phyloP scores from a whole-genome alignment of 2,329 filamentous ascomycete species.

The Triangularia verruculosa region DNA sequence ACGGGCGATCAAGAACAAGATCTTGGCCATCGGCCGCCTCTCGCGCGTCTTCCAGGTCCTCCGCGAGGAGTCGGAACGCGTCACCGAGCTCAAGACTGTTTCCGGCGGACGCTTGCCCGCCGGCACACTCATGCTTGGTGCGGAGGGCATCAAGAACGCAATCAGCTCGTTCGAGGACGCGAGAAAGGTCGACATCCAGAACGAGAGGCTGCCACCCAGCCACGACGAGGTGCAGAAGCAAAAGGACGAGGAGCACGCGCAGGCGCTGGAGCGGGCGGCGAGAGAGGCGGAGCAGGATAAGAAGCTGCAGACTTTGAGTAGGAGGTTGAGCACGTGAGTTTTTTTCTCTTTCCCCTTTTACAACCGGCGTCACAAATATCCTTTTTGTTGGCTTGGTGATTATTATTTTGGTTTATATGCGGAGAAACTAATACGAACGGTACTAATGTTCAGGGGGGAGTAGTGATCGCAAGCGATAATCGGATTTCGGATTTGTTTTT shows the following conservation, averaged over 20 bases:
- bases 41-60: slow-evolving; percentile 98
- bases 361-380: no score
- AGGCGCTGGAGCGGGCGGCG: slow-evolving; percentile 81
- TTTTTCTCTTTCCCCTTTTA: slow-evolving; percentile 1
- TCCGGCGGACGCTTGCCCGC: slow-evolving; percentile 88
- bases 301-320: slow-evolving; percentile 79
- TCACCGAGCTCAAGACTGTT: slow-evolving; percentile 96
- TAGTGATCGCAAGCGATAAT: slow-evolving; percentile 22
- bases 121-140: slow-evolving; percentile 95
- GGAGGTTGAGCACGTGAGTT: slow-evolving; percentile 93
- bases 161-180: slow-evolving; percentile 97
- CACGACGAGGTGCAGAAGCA: slow-evolving; percentile 87
- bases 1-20: slow-evolving; percentile 99
- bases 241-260: slow-evolving; percentile 74
- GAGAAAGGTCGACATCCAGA: slow-evolving; percentile 93
- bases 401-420: background rate
- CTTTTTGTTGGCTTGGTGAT: background rate
- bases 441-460: background rate
- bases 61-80: slow-evolving; percentile 92
- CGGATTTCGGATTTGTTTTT: background rate
- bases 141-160: slow-evolving; percentile 97
- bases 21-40: slow-evolving; percentile 91
- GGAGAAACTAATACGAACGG: background rate
- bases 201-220: slow-evolving; percentile 87
- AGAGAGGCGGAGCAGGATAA: slow-evolving; percentile 90